Percentiles rank a stretch among this genome's conserved stretches.
Evolutionary conservation across 305 asterid genomes (phyloP).

Genomic region (Fraxinus ornus): DNA sequence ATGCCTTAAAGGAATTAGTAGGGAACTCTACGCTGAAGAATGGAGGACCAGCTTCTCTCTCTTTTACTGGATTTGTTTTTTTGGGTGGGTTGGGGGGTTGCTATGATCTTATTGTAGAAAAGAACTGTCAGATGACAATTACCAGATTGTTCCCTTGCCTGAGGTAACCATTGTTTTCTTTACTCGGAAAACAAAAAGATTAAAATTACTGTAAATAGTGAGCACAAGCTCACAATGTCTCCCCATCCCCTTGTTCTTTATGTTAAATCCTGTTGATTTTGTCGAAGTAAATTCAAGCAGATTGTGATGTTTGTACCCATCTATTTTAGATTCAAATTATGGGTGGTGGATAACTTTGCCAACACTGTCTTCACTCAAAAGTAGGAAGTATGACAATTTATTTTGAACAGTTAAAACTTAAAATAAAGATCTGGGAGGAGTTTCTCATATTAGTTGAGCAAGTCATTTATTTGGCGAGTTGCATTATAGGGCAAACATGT

Average conservation of each 20-base stretch:
- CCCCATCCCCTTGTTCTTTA: background rate
- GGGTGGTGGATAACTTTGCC: background rate
- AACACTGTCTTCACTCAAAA: background rate
- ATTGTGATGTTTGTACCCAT: background rate
- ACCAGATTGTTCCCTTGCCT: background rate
- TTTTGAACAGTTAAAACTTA: background rate
- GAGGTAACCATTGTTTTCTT: background rate
- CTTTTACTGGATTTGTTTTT: background rate
- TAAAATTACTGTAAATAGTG: background rate
- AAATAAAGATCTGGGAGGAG: slow-evolving; percentile 7
- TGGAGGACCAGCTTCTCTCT: background rate
- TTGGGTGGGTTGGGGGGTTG: background rate
- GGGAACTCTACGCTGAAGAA: background rate
- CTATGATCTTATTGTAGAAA: background rate
- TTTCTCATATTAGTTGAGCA: slow-evolving; percentile 4
- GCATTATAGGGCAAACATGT: background rate
- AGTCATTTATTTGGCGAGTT: slow-evolving; percentile 3
- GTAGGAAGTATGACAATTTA: background rate
- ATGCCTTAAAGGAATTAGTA: background rate
- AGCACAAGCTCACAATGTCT: background rate
- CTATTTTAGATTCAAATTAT: background rate
- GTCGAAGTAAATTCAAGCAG: background rate
- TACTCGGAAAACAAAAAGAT: background rate
- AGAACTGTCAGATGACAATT: background rate
- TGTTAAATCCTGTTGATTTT: background rate